Conservation (phyloP, 805 yeast species). For the Candida sphagnicola region DNA sequence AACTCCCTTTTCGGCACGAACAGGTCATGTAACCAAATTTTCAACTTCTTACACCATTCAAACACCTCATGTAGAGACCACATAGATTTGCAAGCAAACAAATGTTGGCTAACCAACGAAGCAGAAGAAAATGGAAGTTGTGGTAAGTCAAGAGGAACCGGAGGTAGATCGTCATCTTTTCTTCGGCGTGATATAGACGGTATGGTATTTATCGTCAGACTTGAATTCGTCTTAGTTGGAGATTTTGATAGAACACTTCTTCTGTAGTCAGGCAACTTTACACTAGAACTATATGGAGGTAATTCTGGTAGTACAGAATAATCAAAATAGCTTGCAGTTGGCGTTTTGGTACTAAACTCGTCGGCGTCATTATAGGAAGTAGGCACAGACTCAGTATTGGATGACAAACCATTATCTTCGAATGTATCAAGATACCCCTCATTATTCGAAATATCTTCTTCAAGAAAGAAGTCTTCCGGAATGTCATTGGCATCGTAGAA, state of each 20-base stretch:
- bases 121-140: constrained; percentile 54
- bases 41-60: constrained; percentile 50
- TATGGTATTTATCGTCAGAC: not conserved
- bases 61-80: constrained; percentile 48
- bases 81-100: constrained; percentile 43
- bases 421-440: constrained; percentile 4
- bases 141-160: constrained; percentile 47
- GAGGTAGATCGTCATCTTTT: constrained; percentile 32
- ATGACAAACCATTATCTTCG: constrained; percentile 7
- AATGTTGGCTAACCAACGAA: constrained; percentile 44
- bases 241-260: constrained; percentile 8
- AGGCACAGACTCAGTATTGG: constrained; percentile 11
- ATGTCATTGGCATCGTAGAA: not conserved
- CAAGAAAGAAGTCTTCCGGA: not conserved
- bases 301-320: constrained; percentile 33
- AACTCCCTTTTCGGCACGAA: constrained; percentile 49
- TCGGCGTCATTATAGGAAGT: constrained; percentile 6
- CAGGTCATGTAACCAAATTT: constrained; percentile 51
- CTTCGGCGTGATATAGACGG: constrained; percentile 2
- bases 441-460: constrained; percentile 1
- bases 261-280: constrained; percentile 17
- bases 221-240: constrained; percentile 10
- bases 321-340: constrained; percentile 25
- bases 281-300: constrained; percentile 13
- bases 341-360: constrained; percentile 13